Conservation (phyloP, 306 rosid genomes). For the Abrus pulchellus region DNA sequence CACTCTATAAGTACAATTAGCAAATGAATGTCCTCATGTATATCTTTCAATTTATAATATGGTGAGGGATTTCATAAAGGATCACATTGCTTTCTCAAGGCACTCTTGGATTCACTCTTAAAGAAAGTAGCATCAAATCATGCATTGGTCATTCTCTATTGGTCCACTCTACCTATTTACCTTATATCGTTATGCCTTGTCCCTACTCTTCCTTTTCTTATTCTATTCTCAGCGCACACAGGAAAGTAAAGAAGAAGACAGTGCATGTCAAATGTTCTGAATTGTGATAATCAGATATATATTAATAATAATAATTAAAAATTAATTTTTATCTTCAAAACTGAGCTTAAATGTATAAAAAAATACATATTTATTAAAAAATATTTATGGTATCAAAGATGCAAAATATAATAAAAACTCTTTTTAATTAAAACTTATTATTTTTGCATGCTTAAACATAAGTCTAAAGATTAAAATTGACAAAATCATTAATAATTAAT, state of each 20-base stretch:
- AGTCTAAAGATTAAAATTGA: too few species aligned
- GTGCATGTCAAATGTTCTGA: background rate
- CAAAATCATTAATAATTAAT: too few species aligned
- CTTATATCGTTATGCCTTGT: background rate
- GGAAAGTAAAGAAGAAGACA: conserved; percentile 3
- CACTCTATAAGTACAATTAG: conserved; percentile 40
- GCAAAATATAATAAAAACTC: too few species aligned
- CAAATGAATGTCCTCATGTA: conserved; percentile 9
- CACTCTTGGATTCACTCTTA: conserved; percentile 48
- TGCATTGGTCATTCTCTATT: conserved; percentile 44
- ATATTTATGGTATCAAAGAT: too few species aligned
- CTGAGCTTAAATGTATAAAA: too few species aligned
- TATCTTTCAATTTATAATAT: conserved; percentile 43
- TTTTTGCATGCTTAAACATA: too few species aligned
- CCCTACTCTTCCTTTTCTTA: conserved; percentile 10
- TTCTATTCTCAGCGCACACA: conserved; percentile 25
- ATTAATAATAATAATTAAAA: too few species aligned
- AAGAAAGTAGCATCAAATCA: conserved; percentile 41
- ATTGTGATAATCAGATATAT: background rate
- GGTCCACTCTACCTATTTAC: conserved; percentile 30
- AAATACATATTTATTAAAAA: too few species aligned
- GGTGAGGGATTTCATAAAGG: conserved; percentile 42
- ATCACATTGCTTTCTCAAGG: conserved; percentile 52
- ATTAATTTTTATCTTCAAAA: too few species aligned
- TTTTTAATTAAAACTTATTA: too few species aligned